Evolutionary conservation across 345 rosid genomes (phyloP).

Genomic region (Eucalyptus grandis): DNA sequence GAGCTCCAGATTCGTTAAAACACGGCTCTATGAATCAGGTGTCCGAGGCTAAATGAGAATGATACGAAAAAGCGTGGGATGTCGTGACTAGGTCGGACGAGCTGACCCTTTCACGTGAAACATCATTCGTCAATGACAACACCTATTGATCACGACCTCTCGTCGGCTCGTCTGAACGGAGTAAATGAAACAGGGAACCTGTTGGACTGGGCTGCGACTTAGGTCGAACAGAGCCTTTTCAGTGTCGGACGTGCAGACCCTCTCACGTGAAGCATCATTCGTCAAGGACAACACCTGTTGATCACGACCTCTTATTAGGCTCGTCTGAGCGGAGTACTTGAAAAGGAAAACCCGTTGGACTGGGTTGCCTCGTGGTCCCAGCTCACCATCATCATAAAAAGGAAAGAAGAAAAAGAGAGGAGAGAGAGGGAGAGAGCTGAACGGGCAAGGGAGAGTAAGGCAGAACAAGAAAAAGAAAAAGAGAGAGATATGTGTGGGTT

Average conservation of each 20-base stretch:
- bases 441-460: background rate
- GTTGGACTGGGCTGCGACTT: background rate
- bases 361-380: too few relatives aligned
- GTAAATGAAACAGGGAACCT: background rate
- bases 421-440: background rate
- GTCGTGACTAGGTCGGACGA: background rate
- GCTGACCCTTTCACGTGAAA: too few relatives aligned
- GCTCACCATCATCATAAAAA: background rate
- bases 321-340: too few relatives aligned
- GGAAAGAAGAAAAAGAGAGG: background rate
- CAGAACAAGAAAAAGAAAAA: background rate
- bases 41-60: background rate
- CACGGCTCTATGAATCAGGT: background rate
- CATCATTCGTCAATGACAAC: too few relatives aligned
- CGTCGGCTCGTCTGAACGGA: too few relatives aligned
- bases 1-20: background rate
- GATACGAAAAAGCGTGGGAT: background rate
- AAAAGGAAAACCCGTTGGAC: background rate
- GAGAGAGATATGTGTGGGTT: background rate
- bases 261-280: background rate
- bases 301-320: background rate
- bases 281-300: background rate
- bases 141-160: too few relatives aligned
- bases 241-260: background rate
- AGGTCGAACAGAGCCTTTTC: background rate